Conservation (phyloP, 345 rosid species). For the Atalantia buxifolia region DNA sequence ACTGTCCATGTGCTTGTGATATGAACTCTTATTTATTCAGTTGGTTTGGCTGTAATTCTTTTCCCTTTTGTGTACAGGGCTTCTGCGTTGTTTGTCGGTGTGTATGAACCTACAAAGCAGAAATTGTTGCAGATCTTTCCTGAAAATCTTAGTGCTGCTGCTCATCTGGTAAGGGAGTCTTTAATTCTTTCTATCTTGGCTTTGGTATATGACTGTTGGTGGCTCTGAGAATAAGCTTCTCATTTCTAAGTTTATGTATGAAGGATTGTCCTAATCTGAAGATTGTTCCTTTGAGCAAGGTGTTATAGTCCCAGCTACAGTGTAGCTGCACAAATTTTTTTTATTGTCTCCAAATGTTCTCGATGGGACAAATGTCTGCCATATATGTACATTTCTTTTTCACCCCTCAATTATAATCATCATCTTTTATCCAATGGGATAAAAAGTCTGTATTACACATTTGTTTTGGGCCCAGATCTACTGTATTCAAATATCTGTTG, state of each 20-base stretch:
- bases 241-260: neutral
- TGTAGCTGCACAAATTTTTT: neutral
- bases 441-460: neutral
- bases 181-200: neutral
- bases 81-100: constrained; percentile 92
- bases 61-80: constrained; percentile 50
- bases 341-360: neutral
- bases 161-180: constrained; percentile 70
- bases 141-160: constrained; percentile 80
- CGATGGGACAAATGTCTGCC: neutral
- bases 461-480: neutral
- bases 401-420: neutral
- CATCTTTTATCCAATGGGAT: neutral
- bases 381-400: neutral
- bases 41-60: neutral
- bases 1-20: neutral
- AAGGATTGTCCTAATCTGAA: neutral
- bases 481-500: neutral
- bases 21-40: neutral
- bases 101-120: constrained; percentile 93
- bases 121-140: constrained; percentile 72
- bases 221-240: neutral
- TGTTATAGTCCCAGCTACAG: neutral
- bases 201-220: neutral
- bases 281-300: neutral